A percentile compares a stretch with the other conserved stretches of the same genome.
These are phyloP conservation scores for Suhomyces maxii DNA, from an alignment of 1,139 yeast genomes.

Conservation along the genomic window DNA sequence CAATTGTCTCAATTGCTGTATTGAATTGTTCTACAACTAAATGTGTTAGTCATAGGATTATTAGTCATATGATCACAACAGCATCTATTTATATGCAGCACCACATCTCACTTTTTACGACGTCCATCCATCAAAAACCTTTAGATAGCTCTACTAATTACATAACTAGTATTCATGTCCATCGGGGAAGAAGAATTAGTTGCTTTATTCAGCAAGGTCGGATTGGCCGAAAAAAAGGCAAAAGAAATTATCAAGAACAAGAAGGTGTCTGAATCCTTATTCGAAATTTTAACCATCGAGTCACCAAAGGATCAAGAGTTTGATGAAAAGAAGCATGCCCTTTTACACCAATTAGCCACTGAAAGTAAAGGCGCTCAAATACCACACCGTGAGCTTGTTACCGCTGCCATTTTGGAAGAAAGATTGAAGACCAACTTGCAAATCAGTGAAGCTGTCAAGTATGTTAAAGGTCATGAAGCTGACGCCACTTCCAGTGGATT, in stretches of 20 bases:
- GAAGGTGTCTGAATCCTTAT: slow-evolving; percentile 73
- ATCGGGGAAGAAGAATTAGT: slow-evolving; percentile 31
- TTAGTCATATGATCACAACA: neutral
- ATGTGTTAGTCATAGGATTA: no score
- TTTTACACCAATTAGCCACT: slow-evolving; percentile 77
- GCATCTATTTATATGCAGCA: neutral
- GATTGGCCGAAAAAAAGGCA: slow-evolving; percentile 69
- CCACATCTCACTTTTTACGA: neutral
- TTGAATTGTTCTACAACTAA: no score
- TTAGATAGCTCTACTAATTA: neutral
- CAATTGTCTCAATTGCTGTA: no score
- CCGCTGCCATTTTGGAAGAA: slow-evolving; percentile 62
- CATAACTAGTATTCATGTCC: slow-evolving; percentile 4
- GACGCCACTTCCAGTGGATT: slow-evolving; percentile 45
- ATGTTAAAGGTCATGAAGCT: slow-evolving; percentile 52
- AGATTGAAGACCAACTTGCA: slow-evolving; percentile 69
- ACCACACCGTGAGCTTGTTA: slow-evolving; percentile 49
- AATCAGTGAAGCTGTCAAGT: slow-evolving; percentile 78
- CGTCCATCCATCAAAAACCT: neutral
- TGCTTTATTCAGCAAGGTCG: slow-evolving; percentile 56
- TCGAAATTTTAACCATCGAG: slow-evolving; percentile 52
- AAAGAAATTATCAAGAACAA: slow-evolving; percentile 80
- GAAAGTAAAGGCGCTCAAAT: slow-evolving; percentile 51
- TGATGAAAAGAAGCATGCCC: slow-evolving; percentile 55
- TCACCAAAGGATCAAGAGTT: slow-evolving; percentile 23